phyloP scores from a whole-genome alignment of 768 basidiomycete species.

The Exsudoporus frostii region DNA sequence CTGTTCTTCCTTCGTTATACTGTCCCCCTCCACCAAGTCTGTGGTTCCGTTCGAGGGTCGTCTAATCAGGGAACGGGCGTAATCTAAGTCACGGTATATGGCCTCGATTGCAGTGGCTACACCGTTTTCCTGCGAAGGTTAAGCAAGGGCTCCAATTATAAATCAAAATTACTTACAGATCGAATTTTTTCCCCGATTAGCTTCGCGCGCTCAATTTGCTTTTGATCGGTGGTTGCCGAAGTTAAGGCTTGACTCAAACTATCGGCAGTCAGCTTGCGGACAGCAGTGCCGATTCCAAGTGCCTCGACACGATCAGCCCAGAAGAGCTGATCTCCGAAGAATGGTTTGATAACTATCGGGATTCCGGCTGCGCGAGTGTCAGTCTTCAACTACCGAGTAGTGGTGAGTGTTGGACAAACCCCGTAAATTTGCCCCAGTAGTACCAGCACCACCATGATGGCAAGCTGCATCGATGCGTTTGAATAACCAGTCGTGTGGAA shows the following conservation, averaged over 20 bases:
- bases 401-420: slow-evolving; percentile 45
- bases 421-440: slow-evolving; percentile 90
- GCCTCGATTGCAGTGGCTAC: slow-evolving; percentile 90
- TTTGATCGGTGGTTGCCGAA: slow-evolving; percentile 81
- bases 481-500: slow-evolving; percentile 98
- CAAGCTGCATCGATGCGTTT: slow-evolving; percentile 92
- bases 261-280: slow-evolving; percentile 84
- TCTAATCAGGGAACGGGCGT: slow-evolving; percentile 86
- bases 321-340: slow-evolving; percentile 98
- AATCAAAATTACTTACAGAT: slow-evolving; percentile 44
- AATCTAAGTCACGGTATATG: slow-evolving; percentile 95
- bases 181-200: slow-evolving; percentile 85
- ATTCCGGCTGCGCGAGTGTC: slow-evolving; percentile 61
- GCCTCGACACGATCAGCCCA: slow-evolving; percentile 99
- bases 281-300: slow-evolving; percentile 83
- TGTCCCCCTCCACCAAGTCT: slow-evolving; percentile 18
- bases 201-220: slow-evolving; percentile 84
- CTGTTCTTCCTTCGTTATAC: slow-evolving; percentile 31
- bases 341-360: slow-evolving; percentile 94
- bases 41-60: slow-evolving; percentile 32
- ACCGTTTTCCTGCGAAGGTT: slow-evolving; percentile 78
- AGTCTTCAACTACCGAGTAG: background rate
- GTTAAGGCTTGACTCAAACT: slow-evolving; percentile 73
- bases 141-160: background rate
- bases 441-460: slow-evolving; percentile 97